Conservation (phyloP, 805 yeast genomes). For the Yamadazyma phyllophila region DNA sequence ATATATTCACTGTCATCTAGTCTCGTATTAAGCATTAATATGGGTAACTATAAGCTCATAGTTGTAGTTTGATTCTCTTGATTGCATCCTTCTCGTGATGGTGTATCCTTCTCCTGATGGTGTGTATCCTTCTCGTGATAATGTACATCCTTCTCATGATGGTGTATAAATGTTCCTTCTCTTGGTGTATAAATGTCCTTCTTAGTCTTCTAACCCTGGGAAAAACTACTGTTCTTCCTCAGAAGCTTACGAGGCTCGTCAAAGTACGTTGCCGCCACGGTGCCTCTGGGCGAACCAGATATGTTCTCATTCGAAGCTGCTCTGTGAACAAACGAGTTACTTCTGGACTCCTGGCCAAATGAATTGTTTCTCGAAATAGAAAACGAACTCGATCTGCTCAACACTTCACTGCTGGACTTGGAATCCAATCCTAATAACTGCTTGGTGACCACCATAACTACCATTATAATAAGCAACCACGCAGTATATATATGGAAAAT, state of each 20-base stretch:
- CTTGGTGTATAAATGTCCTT: too few relatives aligned
- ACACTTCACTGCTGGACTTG: constrained; percentile 11
- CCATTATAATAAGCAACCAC: constrained; percentile 8
- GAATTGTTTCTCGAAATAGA: constrained; percentile 1
- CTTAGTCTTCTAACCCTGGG: background rate
- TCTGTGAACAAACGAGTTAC: background rate
- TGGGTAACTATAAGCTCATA: too few relatives aligned
- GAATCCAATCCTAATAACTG: constrained; percentile 16
- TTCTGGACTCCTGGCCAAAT: background rate
- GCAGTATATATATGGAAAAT: constrained; percentile 22
- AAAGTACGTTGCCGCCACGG: background rate
- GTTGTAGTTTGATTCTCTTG: too few relatives aligned
- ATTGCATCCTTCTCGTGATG: too few relatives aligned
- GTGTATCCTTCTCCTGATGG: too few relatives aligned
- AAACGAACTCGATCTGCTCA: constrained; percentile 13
- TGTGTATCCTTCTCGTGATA: too few relatives aligned
- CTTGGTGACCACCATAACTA: constrained; percentile 17
- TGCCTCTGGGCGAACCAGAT: too few relatives aligned
- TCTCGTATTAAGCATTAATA: too few relatives aligned
- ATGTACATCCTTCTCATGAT: too few relatives aligned
- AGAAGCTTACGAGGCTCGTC: background rate
- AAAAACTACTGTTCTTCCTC: background rate
- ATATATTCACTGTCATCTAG: too few relatives aligned
- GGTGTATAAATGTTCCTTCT: too few relatives aligned
- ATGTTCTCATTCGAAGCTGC: background rate